Evolutionary conservation across 2,329 filamentous ascomycete genomes (phyloP), one percentile per base, ranked within the genome.

Genomic region (Domatiomyces globalis): DNA sequence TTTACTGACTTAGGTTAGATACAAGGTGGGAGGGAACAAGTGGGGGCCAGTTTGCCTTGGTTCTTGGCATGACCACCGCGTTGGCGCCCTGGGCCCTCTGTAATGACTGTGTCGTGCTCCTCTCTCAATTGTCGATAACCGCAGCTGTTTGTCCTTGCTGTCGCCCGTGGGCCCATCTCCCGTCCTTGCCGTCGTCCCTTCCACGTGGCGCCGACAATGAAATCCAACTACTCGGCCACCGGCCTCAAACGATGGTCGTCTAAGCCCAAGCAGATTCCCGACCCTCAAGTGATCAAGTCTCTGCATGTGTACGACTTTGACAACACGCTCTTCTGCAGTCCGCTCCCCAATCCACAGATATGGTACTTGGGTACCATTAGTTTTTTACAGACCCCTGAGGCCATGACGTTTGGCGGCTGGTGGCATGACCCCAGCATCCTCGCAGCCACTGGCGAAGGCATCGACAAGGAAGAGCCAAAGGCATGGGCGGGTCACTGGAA

Each of bases 261-360:
- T 60, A 72, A 83, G 54, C 46, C 51, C 47, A 80, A 81, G 63
- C 77, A 83, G 54, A 73, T 92, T 33, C 86, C 87, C 61, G 69
- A 80, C 43, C 27, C 81, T 9, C 74, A 84, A 43, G 73, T 79
- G 51, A 83, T 96, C 68, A 87, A 80, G 65, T 71, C 80, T 7
- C 80, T 98, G 49, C 90, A 96, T 65, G 78, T 98, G 60, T 96
- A 96, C 71, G 92, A 98, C 67, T 98, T 96, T 67, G 92, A 98
- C 69, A 96, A 98, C 64, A 96, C 90, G 39, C 71, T 98, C 47
- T 98, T 98, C 72, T 81, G 83, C 61, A 94, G 86, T 12, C 92
- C 92, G 5, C 72, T 95, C 1, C 92, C 92, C 1, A 96, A 95
- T 63, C 80, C 82, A 2, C 83, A 87, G 59, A 67, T 98, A 63